A percentile compares a stretch with the other conserved stretches of the same genome.
phyloP scores from a whole-genome alignment of 139 green algal species.

The Picochlorum sp. region DNA sequence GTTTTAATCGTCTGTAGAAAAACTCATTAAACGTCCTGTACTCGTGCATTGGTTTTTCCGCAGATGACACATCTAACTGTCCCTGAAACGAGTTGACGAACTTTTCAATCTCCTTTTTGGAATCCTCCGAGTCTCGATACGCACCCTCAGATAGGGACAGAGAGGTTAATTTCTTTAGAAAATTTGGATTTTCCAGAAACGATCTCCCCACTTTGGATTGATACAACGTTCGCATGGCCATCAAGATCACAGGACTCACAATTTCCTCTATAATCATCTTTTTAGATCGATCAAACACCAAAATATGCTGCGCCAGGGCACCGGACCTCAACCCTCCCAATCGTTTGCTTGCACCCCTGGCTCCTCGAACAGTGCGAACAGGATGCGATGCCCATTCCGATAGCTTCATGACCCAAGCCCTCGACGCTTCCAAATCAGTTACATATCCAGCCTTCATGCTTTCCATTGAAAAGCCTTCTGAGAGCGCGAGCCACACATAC shows the following conservation, averaged over 20 bases:
- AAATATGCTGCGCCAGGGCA: conserved; percentile 26
- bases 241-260: conserved; percentile 19
- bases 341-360: conserved; percentile 10
- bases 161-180: conserved; percentile 1
- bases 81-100: conserved; percentile 28
- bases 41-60: conserved; percentile 29
- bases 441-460: conserved; percentile 28
- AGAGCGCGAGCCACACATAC: conserved; percentile 27
- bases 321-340: conserved; percentile 26
- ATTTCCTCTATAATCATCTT: conserved; percentile 35
- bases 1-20: conserved; percentile 53
- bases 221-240: conserved; percentile 46
- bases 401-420: conserved; percentile 36
- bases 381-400: conserved; percentile 39
- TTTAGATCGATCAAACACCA: conserved; percentile 30
- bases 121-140: conserved; percentile 6
- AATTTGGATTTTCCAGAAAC: conserved; percentile 19
- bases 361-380: conserved; percentile 4
- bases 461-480: too few relatives aligned
- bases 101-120: conserved; percentile 17
- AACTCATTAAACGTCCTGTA: conserved; percentile 60
- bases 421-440: conserved; percentile 28
- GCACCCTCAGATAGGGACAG: not conserved
- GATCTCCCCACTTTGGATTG: conserved; percentile 21
- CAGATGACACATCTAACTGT: conserved; percentile 25